Base-by-base conservation (phyloP, 164 flowering plant species). In the Liquidambar formosana region DNA sequence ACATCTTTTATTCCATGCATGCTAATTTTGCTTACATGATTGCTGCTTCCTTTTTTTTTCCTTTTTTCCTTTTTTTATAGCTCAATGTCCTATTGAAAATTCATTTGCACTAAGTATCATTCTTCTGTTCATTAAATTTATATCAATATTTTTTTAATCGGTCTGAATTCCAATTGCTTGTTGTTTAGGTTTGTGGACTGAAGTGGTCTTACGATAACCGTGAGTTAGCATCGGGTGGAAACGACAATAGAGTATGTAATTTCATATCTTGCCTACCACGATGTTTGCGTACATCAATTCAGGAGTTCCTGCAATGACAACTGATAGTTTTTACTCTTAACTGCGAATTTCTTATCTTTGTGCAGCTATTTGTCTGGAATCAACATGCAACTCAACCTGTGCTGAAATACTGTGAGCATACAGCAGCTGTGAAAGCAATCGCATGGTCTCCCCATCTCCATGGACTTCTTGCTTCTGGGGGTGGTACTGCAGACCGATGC, bases 131-230 rank as follows among this genome's bases (percentile, higher is more conserved):
- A 12, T 53, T 28, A 1, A 44, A 28, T 72, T 23, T 65, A 19
- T 56, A 44, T 27, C 26, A 8, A 8, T 47, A 58, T 73, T 51
- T 27, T 65, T 66, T 33, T 52, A 25, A 60, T 28, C 1, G 6
- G 14, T n/a, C 18, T 23, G 38, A 46, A 14, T 21, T n/a, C 56
- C 9, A 33, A 21, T 51, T 65, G 5, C 41, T 70, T 61, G n/a
- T 25, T 59, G 15, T 71, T 47, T 66, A 94, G 99, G 94, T 95
- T 68, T 96, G 99, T 79, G 99, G 99, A 43, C 79, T 96, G 72
- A 96, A 93, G 76, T 96, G 99, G 99, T 93, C 99, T 44, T 90
- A 87, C 76, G 99, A 96, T 75, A 93, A 89, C 69, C 95, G 96
- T 46, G 93, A 96, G 80, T 77, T 96, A 67, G 99, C 99, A 68